phyloP scores from a whole-genome alignment of 1,284 basidiomycete genomes.

The Cutaneotrichosporon cutaneum region DNA sequence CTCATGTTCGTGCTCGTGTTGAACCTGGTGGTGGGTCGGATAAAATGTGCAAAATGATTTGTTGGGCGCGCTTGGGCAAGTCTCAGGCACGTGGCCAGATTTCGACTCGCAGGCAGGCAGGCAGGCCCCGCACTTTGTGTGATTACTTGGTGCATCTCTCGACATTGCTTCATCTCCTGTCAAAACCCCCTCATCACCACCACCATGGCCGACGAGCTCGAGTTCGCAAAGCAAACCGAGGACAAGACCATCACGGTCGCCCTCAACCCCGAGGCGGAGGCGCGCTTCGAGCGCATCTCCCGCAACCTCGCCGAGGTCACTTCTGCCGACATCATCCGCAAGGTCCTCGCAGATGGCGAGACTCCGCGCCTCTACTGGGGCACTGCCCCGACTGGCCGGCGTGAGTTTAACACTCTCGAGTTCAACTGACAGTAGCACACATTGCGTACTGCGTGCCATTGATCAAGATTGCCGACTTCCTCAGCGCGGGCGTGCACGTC shows the following conservation, averaged over 20 bases:
- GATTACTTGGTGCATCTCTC: not conserved
- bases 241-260: slow-evolving; percentile 30
- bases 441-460: slow-evolving; percentile 96
- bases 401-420: slow-evolving; percentile 58
- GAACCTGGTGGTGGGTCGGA: too few species aligned
- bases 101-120: not conserved
- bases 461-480: slow-evolving; percentile 94
- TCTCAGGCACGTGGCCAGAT: not conserved
- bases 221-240: slow-evolving; percentile 27
- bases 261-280: slow-evolving; percentile 53
- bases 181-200: not conserved
- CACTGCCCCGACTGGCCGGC: slow-evolving; percentile 88
- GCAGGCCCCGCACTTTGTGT: not conserved
- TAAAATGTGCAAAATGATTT: too few species aligned
- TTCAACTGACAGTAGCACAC: slow-evolving; percentile 64
- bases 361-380: slow-evolving; percentile 87
- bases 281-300: slow-evolving; percentile 82
- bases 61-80: too few species aligned
- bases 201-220: slow-evolving; percentile 26
- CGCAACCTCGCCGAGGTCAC: slow-evolving; percentile 84
- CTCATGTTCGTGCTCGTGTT: too few species aligned
- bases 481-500: slow-evolving; percentile 85
- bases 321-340: slow-evolving; percentile 77
- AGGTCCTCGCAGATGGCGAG: slow-evolving; percentile 74
- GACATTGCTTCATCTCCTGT: not conserved